Conservation (phyloP, 1,284 basidiomycete species). For the Cryptococcus sp. region DNA sequence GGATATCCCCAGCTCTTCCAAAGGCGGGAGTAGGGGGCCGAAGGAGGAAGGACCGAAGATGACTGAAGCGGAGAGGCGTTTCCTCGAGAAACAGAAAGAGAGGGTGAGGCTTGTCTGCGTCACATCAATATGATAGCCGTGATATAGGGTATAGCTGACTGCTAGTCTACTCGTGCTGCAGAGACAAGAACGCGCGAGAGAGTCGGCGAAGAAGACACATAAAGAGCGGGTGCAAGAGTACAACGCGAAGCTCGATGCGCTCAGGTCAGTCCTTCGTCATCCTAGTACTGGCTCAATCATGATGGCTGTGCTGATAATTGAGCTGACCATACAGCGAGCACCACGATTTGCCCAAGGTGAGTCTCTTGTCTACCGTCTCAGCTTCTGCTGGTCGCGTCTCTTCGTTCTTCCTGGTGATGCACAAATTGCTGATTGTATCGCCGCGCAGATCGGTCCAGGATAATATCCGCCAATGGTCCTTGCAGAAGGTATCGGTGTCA, state of each 20-base stretch:
- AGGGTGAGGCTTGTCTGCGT: constrained; percentile 61
- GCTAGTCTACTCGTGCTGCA: constrained; percentile 40
- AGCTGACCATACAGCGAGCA: constrained; percentile 36
- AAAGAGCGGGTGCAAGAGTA: constrained; percentile 94
- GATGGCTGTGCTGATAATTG: constrained; percentile 4
- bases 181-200: constrained; percentile 78
- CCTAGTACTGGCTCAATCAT: not conserved
- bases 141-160: not conserved
- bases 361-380: constrained; percentile 5
- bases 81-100: constrained; percentile 79
- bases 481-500: not conserved
- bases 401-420: not conserved
- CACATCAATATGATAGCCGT: not conserved
- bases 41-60: constrained; percentile 54
- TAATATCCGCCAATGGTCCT: constrained; percentile 8
- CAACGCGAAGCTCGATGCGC: constrained; percentile 81
- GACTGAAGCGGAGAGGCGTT: constrained; percentile 87
- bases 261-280: constrained; percentile 49
- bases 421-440: not conserved
- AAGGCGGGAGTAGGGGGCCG: not conserved
- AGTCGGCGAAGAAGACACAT: constrained; percentile 82
- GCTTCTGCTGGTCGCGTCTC: not conserved
- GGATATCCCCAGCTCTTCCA: not conserved
- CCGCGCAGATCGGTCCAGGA: constrained; percentile 25
- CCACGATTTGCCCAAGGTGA: constrained; percentile 50